Conservation (phyloP, 2,329 filamentous ascomycete genomes). For the Aspergillus aculeatus region DNA sequence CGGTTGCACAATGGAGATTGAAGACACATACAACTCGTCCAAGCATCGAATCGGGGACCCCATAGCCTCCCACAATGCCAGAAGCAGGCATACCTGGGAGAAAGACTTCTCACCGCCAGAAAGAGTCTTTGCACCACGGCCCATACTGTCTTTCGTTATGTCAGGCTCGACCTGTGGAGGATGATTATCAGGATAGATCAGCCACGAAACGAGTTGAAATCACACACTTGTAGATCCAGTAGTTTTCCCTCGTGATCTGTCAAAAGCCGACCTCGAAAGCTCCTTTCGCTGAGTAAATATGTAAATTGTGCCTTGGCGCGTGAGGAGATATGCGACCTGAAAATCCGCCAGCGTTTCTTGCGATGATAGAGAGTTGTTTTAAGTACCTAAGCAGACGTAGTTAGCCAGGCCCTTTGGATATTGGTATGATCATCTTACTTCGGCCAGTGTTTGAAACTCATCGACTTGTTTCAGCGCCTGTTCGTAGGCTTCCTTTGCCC, state of each 20-base stretch:
- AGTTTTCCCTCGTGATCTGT: constrained; percentile 73
- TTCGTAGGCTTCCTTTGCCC: constrained; percentile 37
- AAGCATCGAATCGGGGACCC: constrained; percentile 90
- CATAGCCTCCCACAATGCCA: constrained; percentile 97
- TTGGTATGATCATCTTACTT: constrained; percentile 32
- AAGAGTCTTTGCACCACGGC: constrained; percentile 83
- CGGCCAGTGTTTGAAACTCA: constrained; percentile 37
- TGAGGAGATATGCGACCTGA: constrained; percentile 82
- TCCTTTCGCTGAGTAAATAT: constrained; percentile 83
- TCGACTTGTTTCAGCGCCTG: constrained; percentile 39
- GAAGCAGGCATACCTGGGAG: constrained; percentile 87
- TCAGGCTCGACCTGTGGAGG: constrained; percentile 59
- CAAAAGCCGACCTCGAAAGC: constrained; percentile 77
- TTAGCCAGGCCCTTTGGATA: neutral
- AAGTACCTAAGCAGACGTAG: constrained; percentile 44
- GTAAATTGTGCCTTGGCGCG: constrained; percentile 81
- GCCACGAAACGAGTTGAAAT: neutral
- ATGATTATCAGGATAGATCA: constrained; percentile 9
- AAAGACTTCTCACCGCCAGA: constrained; percentile 98
- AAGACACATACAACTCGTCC: constrained; percentile 74
- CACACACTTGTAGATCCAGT: constrained; percentile 69
- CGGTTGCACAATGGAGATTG: neutral
- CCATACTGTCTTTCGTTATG: constrained; percentile 66
- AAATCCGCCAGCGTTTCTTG: constrained; percentile 72
- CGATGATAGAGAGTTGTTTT: constrained; percentile 66